These are phyloP conservation scores for Sordariomycetes sp. DNA, from an alignment of 2,329 filamentous ascomycete species.

Conservation along the genomic window DNA sequence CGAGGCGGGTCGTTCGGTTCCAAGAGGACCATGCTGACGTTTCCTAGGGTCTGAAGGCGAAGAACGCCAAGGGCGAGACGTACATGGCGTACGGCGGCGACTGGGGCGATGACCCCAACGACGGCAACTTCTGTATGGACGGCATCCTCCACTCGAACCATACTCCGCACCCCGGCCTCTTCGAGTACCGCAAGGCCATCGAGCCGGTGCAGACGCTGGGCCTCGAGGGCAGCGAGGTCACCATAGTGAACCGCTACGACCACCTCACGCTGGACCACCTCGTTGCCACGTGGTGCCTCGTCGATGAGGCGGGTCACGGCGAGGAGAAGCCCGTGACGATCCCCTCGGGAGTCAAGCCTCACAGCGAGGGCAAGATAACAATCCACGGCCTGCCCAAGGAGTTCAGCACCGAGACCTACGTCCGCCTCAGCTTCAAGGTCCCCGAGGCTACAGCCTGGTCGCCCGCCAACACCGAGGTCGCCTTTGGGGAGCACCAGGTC, in stretches of 20 bases:
- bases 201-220: constrained; percentile 43
- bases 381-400: constrained; percentile 17
- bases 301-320: constrained; percentile 21
- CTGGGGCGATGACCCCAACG: constrained; percentile 50
- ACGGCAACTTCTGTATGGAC: constrained; percentile 48
- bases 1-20: too few species aligned
- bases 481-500: constrained; percentile 36
- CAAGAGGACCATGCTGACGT: not conserved
- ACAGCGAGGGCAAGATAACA: constrained; percentile 22
- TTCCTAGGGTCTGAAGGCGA: constrained; percentile 28
- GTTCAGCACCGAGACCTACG: constrained; percentile 26
- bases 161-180: constrained; percentile 36
- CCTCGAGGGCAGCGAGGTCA: constrained; percentile 28
- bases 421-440: constrained; percentile 36
- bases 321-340: constrained; percentile 22
- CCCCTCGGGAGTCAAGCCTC: constrained; percentile 32
- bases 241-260: constrained; percentile 43
- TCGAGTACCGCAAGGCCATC: constrained; percentile 47
- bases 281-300: constrained; percentile 28
- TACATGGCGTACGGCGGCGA: constrained; percentile 52
- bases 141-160: constrained; percentile 40
- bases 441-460: constrained; percentile 38
- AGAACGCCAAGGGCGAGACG: constrained; percentile 27
- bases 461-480: constrained; percentile 36
- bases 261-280: constrained; percentile 40